These are phyloP conservation scores for Perkinsus olseni DNA, from an alignment of 169 alveolate genomes.

Conservation along the genomic window DNA sequence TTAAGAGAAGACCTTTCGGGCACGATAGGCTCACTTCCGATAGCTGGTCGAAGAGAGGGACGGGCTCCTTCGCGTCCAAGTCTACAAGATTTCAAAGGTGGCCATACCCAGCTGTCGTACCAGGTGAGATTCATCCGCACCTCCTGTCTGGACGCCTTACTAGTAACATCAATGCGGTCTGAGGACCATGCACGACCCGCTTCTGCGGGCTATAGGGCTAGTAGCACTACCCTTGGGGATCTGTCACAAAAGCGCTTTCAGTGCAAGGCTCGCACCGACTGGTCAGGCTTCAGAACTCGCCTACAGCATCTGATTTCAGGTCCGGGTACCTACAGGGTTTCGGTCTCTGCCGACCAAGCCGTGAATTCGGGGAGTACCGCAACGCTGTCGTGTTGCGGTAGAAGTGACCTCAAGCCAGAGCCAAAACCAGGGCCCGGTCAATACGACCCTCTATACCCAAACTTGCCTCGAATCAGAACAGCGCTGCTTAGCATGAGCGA, in stretches of 20 bases:
- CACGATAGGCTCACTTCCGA: neutral
- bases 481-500: neutral
- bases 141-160: too few relatives aligned
- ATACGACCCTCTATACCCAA: neutral
- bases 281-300: too few relatives aligned
- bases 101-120: neutral
- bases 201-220: too few relatives aligned
- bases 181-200: too few relatives aligned
- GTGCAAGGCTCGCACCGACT: too few relatives aligned
- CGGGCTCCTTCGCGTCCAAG: neutral
- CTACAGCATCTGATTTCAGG: neutral
- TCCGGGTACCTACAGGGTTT: neutral
- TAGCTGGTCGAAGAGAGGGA: neutral
- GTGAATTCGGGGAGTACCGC: neutral
- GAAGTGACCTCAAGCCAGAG: neutral
- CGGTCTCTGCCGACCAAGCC: neutral
- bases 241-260: too few relatives aligned
- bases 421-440: neutral
- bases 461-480: neutral
- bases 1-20: neutral
- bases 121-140: neutral
- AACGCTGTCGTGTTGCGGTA: neutral
- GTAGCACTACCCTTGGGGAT: too few relatives aligned
- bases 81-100: neutral
- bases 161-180: too few relatives aligned